These are phyloP conservation scores for Ceratobasidium sp. DNA, from an alignment of 1,284 basidiomycete genomes.

Conservation along the genomic window DNA sequence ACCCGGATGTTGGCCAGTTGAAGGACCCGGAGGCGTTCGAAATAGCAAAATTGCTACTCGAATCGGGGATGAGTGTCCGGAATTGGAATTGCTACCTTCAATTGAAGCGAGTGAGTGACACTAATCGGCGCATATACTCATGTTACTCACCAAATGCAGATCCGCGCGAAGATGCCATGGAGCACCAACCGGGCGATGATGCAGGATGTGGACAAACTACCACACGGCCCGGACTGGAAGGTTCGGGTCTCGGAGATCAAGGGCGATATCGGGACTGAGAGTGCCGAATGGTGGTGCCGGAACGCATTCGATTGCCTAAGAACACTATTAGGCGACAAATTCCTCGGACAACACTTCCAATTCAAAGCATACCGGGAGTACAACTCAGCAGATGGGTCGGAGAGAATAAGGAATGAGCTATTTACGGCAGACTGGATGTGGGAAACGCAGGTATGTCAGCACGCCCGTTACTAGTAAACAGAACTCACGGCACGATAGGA, in stretches of 20 bases:
- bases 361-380: conserved; percentile 20
- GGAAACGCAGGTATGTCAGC: conserved; percentile 41
- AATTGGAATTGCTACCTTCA: not conserved
- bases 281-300: conserved; percentile 55
- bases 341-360: not conserved
- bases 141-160: conserved; percentile 1
- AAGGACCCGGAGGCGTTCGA: not conserved
- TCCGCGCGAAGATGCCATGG: not conserved
- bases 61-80: not conserved
- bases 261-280: conserved; percentile 46
- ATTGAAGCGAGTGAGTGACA: conserved; percentile 4
- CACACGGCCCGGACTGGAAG: conserved; percentile 5
- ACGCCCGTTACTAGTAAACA: not conserved
- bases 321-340: conserved; percentile 51
- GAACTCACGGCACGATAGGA: conserved; percentile 7
- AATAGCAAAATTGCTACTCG: conserved; percentile 2
- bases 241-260: conserved; percentile 44
- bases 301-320: conserved; percentile 55
- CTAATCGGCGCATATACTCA: not conserved
- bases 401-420: conserved; percentile 22
- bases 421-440: conserved; percentile 43
- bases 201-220: conserved; percentile 27
- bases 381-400: not conserved
- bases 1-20: not conserved
- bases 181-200: conserved; percentile 6